Percentiles rank a stretch among this genome's conserved stretches.
Conservation (phyloP, 2,329 filamentous ascomycete species). For the Calonectria pseudoreteaudii region DNA sequence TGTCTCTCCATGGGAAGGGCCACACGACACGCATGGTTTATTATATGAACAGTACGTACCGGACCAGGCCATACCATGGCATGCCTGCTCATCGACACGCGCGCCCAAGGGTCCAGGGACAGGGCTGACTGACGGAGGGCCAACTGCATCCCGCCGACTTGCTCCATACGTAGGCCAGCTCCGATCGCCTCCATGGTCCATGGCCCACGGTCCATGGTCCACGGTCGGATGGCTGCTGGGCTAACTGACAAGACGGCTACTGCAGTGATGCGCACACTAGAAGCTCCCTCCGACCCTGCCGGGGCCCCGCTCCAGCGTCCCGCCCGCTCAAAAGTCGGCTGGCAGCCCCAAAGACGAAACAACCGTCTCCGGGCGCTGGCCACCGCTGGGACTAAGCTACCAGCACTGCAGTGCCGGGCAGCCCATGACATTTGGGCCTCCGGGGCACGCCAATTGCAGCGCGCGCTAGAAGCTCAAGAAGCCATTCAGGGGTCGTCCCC, state of each 20-base stretch:
- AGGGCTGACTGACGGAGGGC: conserved; percentile 16
- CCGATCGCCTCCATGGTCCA: neutral
- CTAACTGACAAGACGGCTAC: neutral
- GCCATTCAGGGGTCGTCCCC: neutral
- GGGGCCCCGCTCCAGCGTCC: conserved; percentile 21
- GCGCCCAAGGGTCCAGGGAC: conserved; percentile 20
- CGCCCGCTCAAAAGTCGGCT: conserved; percentile 7
- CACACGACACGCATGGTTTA: neutral
- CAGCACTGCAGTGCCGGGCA: neutral
- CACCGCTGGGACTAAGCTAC: conserved; percentile 2
- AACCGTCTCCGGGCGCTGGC: conserved; percentile 11
- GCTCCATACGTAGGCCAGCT: conserved; percentile 6
- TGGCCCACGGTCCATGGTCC: neutral
- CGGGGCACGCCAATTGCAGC: conserved; percentile 3
- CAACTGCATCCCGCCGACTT: neutral
- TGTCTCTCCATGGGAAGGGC: neutral
- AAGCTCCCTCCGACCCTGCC: neutral
- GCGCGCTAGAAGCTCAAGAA: neutral
- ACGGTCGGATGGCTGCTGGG: neutral
- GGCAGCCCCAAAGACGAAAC: conserved; percentile 15
- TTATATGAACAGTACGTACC: conserved; percentile 9
- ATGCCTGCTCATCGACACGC: conserved; percentile 6
- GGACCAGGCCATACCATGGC: neutral
- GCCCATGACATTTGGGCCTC: neutral
- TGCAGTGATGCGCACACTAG: conserved; percentile 12